Evolutionary conservation across 2,329 filamentous ascomycete species (phyloP), one percentile per base, ranked within the genome.

Genomic region (Tolypocladium cylindrosporum): DNA sequence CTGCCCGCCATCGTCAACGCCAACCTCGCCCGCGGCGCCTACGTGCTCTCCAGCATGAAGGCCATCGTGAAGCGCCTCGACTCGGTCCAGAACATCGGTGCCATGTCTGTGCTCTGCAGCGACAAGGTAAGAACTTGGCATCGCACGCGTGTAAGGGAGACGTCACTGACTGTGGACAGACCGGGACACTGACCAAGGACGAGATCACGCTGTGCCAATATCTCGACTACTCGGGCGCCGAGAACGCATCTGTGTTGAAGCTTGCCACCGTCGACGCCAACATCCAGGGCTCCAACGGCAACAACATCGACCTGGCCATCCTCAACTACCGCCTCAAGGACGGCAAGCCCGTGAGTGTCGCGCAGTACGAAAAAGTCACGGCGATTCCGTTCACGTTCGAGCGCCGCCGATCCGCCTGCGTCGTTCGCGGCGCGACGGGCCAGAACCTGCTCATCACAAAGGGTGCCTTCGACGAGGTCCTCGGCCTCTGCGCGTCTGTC

Each of bases 61-160:
- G 67, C 70, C 41, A 66, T 76, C 55, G 69, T 71, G 54, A 66
- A 67, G 59, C 63, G 75, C 58, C 68, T 68, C 39, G 65, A 69
- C 59, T 66, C 65, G 11, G 65, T 69, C 11, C 67, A 69, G 56
- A 67, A 68, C 41, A 56, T 69, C 1, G 67, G 67, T 14, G 67
- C 67, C 36, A 69, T 69, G 65, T 63, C 65, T 6, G 59, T 69
- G 11, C 60, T 69, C 1, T 69, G 67, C 58, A 68, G 67, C 54
- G 67, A 69, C 51, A 69, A 69, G 64, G 64, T 65, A 60, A 45
- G 48, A 36, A 16, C 34, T 7, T 21, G 16, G 6, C 24, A 27
- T 53, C 5, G 39, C 4, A 16, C n/a, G 10, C 11, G 13, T 13
- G 9, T 1, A 6, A n/a, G 11, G 5, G 16, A 37, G 2, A 24